Percentiles rank a stretch among this genome's conserved stretches.
These are phyloP conservation scores for Colletotrichum sp. DNA, from an alignment of 2,329 filamentous ascomycete species.

Conservation along the genomic window DNA sequence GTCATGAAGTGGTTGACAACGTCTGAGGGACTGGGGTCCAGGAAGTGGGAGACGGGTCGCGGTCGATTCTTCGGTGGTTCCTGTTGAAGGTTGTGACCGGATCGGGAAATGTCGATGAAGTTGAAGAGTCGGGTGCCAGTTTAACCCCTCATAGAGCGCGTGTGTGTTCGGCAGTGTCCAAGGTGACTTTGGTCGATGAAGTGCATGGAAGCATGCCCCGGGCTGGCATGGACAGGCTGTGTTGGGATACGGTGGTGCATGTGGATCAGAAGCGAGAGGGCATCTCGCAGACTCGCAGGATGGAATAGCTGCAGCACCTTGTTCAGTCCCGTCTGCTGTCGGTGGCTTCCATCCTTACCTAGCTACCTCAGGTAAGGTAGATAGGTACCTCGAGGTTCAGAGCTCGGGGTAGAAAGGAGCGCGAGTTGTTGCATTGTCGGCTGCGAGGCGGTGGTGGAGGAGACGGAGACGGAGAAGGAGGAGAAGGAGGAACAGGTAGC, in stretches of 20 bases:
- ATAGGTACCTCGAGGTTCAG: background rate
- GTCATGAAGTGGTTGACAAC: conserved; percentile 1
- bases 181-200: background rate
- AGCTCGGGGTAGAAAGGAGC: background rate
- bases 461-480: background rate
- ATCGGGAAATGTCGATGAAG: background rate
- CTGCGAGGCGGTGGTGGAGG: background rate
- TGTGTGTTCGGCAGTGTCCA: background rate
- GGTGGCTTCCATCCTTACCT: background rate
- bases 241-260: background rate
- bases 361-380: background rate
- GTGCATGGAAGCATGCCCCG: conserved; percentile 4
- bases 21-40: background rate
- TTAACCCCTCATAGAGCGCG: background rate
- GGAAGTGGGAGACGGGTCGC: background rate
- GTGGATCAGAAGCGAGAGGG: background rate
- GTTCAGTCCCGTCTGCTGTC: background rate
- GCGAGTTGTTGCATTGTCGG: background rate
- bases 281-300: background rate
- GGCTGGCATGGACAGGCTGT: conserved; percentile 8
- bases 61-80: background rate
- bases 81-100: background rate
- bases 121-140: background rate
- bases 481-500: background rate
- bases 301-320: background rate